A percentile compares a stretch with the other conserved stretches of the same genome.
Evolutionary conservation across 176 grass and related monocot species (phyloP).

Genomic region (Phoenix roebelenii): DNA sequence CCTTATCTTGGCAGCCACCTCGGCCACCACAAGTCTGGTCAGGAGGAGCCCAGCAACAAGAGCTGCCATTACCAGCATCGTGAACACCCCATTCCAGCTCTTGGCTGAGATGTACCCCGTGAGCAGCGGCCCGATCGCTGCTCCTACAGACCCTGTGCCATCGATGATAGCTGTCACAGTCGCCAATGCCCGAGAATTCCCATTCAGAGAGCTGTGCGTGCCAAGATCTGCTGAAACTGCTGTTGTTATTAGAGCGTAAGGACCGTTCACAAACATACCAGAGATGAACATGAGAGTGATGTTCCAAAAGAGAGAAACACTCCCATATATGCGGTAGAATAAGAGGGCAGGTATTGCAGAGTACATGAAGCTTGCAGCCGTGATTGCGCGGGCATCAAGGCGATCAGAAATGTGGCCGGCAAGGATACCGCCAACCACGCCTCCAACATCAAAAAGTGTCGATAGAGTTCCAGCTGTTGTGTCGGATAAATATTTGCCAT

Average conservation of each 20-base stretch:
- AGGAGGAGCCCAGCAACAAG: slow-evolving; percentile 57
- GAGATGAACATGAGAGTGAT: slow-evolving; percentile 52
- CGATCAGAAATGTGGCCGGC: slow-evolving; percentile 79
- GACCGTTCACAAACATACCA: slow-evolving; percentile 70
- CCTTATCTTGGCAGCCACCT: slow-evolving; percentile 18
- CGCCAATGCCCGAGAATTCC: slow-evolving; percentile 70
- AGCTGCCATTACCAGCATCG: slow-evolving; percentile 66
- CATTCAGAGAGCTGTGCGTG: slow-evolving; percentile 68
- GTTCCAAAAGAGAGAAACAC: slow-evolving; percentile 55
- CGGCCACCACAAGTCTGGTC: slow-evolving; percentile 48
- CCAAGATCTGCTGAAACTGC: slow-evolving; percentile 77
- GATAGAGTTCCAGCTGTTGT: slow-evolving; percentile 45
- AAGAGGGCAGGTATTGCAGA: slow-evolving; percentile 65
- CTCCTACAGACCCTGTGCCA: slow-evolving; percentile 69
- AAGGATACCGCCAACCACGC: slow-evolving; percentile 64
- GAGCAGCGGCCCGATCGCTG: slow-evolving; percentile 60
- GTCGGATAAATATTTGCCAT: slow-evolving; percentile 56
- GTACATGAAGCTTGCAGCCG: slow-evolving; percentile 69
- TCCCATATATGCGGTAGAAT: slow-evolving; percentile 64
- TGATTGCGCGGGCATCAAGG: slow-evolving; percentile 57
- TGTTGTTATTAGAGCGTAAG: slow-evolving; percentile 78
- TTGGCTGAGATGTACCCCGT: slow-evolving; percentile 70
- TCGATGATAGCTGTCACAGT: slow-evolving; percentile 90
- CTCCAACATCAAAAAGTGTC: slow-evolving; percentile 74
- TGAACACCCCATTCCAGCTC: slow-evolving; percentile 80